Evolutionary conservation across 257 asterid genomes (phyloP), one percentile per base, ranked within the genome.

Genomic region (Plantago ovata): DNA sequence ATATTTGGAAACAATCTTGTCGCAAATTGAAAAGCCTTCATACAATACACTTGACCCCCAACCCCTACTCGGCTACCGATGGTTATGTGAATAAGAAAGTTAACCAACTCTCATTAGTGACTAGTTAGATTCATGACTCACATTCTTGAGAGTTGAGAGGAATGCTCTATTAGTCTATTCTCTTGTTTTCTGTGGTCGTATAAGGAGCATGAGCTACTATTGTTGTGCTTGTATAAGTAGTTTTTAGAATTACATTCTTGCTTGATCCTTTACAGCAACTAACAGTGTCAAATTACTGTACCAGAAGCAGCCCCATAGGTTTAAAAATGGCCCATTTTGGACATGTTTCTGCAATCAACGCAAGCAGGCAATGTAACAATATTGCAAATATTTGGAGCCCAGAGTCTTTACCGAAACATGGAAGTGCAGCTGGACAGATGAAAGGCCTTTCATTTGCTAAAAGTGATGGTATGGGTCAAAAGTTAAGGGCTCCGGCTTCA

Each of bases 271-370:
- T 9, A 22, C 40, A 11, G n/a, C 60, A 39, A 50, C 45, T 53
- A 56, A 19, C 24, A 56, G 56, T 60, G 71, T 61, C 72, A 61
- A 72, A 67, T 65, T 67, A 70, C 33, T 67, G 67, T 42, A 22
- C 48, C 61, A 49, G 51, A 32, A 62, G 70, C 28, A 66, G 33
- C 46, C 21, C 45, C 52, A 66, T 64, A 16, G 18, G 46, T 41
- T 67, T 57, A 60, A 70, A 58, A 64, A 87, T 91, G 98, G 72
- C 81, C 64, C 89, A 77, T 50, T 69, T 83, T 45, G 94, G 91
- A 60, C 83, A 78, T 18, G 95, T 85, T 69, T 91, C 96, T 73
- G 95, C 92, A 3, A 79, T 83, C 58, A 87, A 71, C 73, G 49
- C 76, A 75, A 83, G 74, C 58, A 65, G 79, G 64, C 95, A 81